These are phyloP conservation scores for Venturiaceae sp. DNA, from an alignment of 2,329 filamentous ascomycete species.

Conservation along the genomic window DNA sequence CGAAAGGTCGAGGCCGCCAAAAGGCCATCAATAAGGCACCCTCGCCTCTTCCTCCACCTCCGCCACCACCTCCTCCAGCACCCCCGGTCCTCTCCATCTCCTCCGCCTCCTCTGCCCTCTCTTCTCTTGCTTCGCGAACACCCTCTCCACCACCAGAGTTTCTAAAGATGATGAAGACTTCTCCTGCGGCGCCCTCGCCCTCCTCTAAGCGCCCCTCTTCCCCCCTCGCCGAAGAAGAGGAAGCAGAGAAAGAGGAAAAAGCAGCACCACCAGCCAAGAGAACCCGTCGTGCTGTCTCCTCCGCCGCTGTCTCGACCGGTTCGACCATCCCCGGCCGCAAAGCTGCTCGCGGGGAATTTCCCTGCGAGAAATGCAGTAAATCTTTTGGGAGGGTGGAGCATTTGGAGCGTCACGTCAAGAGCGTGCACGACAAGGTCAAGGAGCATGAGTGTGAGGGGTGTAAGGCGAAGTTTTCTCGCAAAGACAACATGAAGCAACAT, in stretches of 20 bases:
- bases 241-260: too few species aligned
- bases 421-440: background rate
- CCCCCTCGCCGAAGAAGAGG: too few species aligned
- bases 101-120: background rate
- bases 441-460: background rate
- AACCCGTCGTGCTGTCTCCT: background rate
- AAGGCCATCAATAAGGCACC: background rate
- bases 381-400: background rate
- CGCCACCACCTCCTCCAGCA: background rate
- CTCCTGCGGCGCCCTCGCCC: too few species aligned
- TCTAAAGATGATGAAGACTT: background rate
- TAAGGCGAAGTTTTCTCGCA: background rate
- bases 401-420: background rate
- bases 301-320: background rate
- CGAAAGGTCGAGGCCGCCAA: too few species aligned
- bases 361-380: background rate
- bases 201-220: too few species aligned
- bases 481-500: conserved; percentile 1
- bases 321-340: background rate
- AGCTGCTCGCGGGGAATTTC: background rate
- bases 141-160: background rate
- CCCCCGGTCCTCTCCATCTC: background rate
- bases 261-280: too few species aligned
- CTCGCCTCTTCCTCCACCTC: background rate
- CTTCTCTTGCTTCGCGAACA: background rate